Conservation (phyloP, 257 asterid genomes). For the Solanum phureja region DNA sequence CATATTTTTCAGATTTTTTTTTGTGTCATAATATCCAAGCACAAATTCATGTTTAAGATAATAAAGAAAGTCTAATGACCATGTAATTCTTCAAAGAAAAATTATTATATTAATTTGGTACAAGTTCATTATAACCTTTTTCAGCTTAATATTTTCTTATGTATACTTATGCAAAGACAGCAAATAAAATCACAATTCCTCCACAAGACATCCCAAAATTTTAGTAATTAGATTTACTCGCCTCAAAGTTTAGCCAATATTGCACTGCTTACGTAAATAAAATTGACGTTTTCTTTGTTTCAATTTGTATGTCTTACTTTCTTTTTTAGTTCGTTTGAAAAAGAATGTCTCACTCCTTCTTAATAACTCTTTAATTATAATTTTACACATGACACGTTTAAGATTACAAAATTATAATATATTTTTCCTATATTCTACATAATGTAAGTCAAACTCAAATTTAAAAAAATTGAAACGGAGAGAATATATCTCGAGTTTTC, state of each 20-base stretch:
- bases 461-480: no score
- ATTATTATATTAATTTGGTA: not conserved
- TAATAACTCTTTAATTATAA: no score
- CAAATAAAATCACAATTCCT: not conserved
- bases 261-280: not conserved
- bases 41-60: not conserved
- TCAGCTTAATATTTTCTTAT: no score
- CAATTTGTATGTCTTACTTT: no score
- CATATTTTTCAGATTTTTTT: no score
- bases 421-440: no score
- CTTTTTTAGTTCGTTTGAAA: no score
- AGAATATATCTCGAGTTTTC: not conserved
- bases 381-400: not conserved
- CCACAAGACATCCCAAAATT: not conserved
- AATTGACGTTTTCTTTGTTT: accelerated
- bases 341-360: not conserved
- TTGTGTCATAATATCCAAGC: no score
- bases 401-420: no score
- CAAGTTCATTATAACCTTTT: not conserved
- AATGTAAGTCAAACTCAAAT: no score
- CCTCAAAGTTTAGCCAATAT: not conserved
- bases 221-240: not conserved
- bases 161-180: not conserved
- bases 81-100: no score
- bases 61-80: no score